A percentile compares a stretch with the other conserved stretches of the same genome.
Evolutionary conservation across 306 rosid genomes (phyloP).

Genomic region (Sindora glabra): DNA sequence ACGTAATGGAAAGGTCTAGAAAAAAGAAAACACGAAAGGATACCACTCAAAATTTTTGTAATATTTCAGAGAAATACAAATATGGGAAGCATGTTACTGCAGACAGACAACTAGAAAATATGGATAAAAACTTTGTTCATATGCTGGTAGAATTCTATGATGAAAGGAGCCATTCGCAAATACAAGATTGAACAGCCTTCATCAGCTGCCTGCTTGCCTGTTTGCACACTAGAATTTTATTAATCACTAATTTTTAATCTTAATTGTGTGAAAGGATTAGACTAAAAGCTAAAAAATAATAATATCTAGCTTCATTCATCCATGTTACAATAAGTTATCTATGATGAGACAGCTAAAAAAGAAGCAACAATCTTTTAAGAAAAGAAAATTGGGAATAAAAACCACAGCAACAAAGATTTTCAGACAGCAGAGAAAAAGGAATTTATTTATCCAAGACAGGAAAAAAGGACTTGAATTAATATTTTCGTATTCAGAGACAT

Average conservation of each 20-base stretch:
- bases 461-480: background rate
- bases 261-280: background rate
- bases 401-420: background rate
- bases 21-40: background rate
- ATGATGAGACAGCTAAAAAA: background rate
- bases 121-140: background rate
- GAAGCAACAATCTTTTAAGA: background rate
- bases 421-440: no score
- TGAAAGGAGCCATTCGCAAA: background rate
- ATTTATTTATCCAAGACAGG: no score
- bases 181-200: background rate
- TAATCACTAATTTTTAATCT: background rate
- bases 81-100: background rate
- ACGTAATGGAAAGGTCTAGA: background rate
- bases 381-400: background rate
- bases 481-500: slow-evolving; percentile 18
- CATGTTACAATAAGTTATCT: background rate
- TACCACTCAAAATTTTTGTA: background rate
- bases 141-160: no score
- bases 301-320: background rate
- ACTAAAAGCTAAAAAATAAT: background rate
- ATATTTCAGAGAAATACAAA: background rate
- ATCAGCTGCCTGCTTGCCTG: background rate
- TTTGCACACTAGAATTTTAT: background rate
- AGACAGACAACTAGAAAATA: no score